Percentiles rank a stretch among this genome's conserved stretches.
phyloP scores from a whole-genome alignment of 176 grass and related monocot species.

The Avena eriantha region DNA sequence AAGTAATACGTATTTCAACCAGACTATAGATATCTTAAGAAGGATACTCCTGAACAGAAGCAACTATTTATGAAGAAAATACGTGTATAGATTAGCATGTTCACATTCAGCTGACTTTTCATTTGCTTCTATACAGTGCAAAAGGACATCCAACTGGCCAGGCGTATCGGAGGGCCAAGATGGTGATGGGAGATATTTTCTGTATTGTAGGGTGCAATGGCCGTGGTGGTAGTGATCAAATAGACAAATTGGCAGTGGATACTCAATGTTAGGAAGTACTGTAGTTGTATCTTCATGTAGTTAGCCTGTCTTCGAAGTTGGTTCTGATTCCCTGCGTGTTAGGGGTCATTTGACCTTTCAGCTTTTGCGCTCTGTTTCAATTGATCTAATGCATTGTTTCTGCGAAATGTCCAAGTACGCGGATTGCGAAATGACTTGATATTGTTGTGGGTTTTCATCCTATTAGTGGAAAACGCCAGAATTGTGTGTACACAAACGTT shows the following conservation, averaged over 20 bases:
- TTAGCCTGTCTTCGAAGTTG: not conserved
- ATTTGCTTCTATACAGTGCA: slow-evolving; percentile 60
- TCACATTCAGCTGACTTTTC: not conserved
- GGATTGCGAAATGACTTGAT: not conserved
- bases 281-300: slow-evolving; percentile 31
- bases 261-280: not conserved
- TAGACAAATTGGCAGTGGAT: not conserved
- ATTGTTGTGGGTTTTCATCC: not conserved
- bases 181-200: slow-evolving; percentile 35
- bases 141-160: slow-evolving; percentile 90
- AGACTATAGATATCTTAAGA: not conserved
- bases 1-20: not conserved
- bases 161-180: slow-evolving; percentile 68
- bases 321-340: not conserved
- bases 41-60: not conserved
- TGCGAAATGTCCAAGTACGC: not conserved
- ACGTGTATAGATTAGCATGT: not conserved
- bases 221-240: not conserved
- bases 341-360: not conserved
- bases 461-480: not conserved
- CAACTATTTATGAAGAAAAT: not conserved
- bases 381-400: not conserved
- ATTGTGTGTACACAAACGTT: not conserved
- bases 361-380: not conserved
- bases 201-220: not conserved